Conservation (phyloP, 2,329 filamentous ascomycete species). For the Talaromyces sp. region DNA sequence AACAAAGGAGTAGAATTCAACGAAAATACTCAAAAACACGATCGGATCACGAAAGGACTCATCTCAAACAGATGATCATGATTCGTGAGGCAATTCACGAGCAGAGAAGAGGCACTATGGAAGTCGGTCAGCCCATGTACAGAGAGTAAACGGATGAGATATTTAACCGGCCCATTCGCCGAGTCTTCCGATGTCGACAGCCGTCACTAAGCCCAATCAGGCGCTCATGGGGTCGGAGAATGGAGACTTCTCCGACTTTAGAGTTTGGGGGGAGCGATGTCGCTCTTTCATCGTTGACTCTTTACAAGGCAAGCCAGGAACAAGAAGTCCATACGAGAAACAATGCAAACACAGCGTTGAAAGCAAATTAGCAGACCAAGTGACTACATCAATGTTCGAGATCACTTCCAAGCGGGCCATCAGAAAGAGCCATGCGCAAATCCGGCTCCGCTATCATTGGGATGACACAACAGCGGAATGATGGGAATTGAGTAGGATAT, state of each 20-base stretch:
- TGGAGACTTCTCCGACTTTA: background rate
- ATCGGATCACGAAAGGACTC: background rate
- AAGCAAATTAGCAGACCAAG: too few relatives aligned
- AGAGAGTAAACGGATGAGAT: background rate
- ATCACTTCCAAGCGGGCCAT: too few relatives aligned
- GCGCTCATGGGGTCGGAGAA: constrained; percentile 2
- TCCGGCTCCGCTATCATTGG: too few relatives aligned
- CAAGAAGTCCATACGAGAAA: too few relatives aligned
- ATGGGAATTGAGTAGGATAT: background rate
- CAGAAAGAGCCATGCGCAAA: too few relatives aligned
- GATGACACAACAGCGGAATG: too few relatives aligned
- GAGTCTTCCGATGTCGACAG: constrained; percentile 8
- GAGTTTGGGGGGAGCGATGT: background rate
- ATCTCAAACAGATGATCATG: background rate
- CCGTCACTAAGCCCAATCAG: background rate
- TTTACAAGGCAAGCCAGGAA: too few relatives aligned
- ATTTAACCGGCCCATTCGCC: constrained; percentile 1
- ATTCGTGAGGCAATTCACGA: background rate
- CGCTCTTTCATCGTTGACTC: background rate
- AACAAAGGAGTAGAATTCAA: background rate
- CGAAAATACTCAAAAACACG: background rate
- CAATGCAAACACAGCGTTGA: too few relatives aligned
- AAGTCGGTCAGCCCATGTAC: background rate
- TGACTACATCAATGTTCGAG: too few relatives aligned
- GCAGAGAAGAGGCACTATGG: background rate